Conservation (phyloP, 2,329 filamentous ascomycete species). For the Alternaria alternata region DNA sequence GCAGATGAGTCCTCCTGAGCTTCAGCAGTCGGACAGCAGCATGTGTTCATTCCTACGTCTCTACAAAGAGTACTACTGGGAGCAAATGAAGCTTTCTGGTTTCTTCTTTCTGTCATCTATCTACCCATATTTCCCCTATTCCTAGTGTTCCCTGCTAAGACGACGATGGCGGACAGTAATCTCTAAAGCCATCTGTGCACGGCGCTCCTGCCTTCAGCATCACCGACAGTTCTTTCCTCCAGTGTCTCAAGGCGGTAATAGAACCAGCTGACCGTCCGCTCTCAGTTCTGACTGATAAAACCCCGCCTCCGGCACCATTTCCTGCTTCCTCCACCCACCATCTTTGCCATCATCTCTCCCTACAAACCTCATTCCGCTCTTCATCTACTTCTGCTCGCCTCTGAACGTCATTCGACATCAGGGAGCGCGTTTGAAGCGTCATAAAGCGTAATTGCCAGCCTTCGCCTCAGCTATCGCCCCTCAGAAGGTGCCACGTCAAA, state of each 20-base stretch:
- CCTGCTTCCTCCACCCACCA: constrained; percentile 16
- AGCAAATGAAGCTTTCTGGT: constrained; percentile 7
- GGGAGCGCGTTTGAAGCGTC: neutral
- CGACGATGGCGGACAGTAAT: constrained; percentile 36
- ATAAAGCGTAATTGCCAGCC: neutral
- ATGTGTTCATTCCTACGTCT: constrained; percentile 4
- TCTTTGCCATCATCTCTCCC: constrained; percentile 13
- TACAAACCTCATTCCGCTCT: constrained; percentile 9
- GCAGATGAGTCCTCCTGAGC: constrained; percentile 2
- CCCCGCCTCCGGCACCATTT: constrained; percentile 16
- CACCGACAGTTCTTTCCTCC: constrained; percentile 24
- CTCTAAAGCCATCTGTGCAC: constrained; percentile 30
- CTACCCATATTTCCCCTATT: constrained; percentile 1
- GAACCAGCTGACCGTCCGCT: constrained; percentile 27
- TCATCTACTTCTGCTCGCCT: constrained; percentile 3
- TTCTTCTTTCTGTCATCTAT: constrained; percentile 9
- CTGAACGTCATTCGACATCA: neutral
- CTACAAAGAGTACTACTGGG: neutral
- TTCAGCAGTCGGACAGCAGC: constrained; percentile 8
- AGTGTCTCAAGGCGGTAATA: constrained; percentile 13
- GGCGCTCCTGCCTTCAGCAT: constrained; percentile 27
- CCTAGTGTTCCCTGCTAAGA: constrained; percentile 31
- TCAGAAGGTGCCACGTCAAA: neutral
- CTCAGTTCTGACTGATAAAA: constrained; percentile 16
- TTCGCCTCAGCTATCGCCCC: neutral